Percentiles rank a stretch among this genome's conserved stretches.
Conservation (phyloP, 1,284 basidiomycete species). For the Austroboletus niveus region DNA sequence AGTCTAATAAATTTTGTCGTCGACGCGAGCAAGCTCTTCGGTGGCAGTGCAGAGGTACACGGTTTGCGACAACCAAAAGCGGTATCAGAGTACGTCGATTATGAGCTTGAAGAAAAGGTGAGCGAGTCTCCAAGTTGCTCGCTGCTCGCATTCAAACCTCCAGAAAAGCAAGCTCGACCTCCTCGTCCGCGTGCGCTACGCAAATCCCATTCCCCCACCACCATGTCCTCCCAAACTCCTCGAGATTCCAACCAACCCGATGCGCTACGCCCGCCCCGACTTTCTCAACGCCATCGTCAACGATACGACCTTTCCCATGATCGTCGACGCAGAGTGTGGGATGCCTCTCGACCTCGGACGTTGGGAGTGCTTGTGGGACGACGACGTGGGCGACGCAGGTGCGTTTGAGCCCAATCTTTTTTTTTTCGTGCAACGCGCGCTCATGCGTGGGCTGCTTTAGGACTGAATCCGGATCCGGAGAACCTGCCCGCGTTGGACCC, state of each 20-base stretch:
- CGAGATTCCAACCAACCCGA: conserved; percentile 81
- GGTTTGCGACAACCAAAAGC: no score
- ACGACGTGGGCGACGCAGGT: conserved; percentile 70
- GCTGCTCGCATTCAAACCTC: neutral
- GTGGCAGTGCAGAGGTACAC: no score
- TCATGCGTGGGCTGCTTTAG: conserved; percentile 34
- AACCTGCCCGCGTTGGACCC: conserved; percentile 66
- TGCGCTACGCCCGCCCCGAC: conserved; percentile 81
- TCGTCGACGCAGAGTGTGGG: conserved; percentile 90
- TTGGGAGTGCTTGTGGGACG: conserved; percentile 83
- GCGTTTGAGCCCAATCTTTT: conserved; percentile 20
- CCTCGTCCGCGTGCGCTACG: conserved; percentile 87
- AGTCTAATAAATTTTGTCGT: no score
- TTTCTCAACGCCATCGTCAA: conserved; percentile 80
- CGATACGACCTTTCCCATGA: conserved; percentile 84
- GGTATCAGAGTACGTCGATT: conserved; percentile 12
- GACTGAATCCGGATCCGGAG: conserved; percentile 64
- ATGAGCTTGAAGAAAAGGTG: conserved; percentile 35
- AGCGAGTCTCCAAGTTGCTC: neutral
- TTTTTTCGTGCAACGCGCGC: neutral
- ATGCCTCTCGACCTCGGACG: conserved; percentile 88
- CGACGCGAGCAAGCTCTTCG: no score
- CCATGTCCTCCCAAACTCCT: conserved; percentile 94
- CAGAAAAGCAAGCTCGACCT: conserved; percentile 73
- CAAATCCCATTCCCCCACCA: conserved; percentile 89